Evolutionary conservation across 495 filamentous ascomycete species (phyloP), one percentile per base, ranked within the genome.

Genomic region (Physcia stellaris): DNA sequence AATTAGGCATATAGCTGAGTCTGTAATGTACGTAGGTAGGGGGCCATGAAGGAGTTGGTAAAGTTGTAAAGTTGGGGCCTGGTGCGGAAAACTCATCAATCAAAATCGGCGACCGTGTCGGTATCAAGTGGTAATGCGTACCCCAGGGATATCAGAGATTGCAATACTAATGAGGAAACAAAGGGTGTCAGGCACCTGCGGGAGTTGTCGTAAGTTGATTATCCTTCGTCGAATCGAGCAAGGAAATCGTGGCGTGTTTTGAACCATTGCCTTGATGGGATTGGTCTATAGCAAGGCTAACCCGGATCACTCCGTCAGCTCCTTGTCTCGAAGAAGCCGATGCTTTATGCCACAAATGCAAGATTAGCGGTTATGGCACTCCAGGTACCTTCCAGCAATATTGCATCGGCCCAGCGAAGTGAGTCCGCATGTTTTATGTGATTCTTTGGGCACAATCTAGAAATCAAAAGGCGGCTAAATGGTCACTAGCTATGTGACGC

Each of bases 371-470:
- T 24, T 67, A 62, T 42, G 58, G 56, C 32, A 60, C 45, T 20
- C 77, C 77, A 0, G 78, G 79, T 23, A 84, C 77, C 18, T 83
- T 85, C 56, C 77, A 80, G 53, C 73, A 82, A 54, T 84, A 81
- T 48, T 67, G 69, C n/a, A 41, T 79, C 2, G 69, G 67, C 0
- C 71, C 75, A 4, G 75, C 75, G 4, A 68, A 68, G n/a, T n/a
- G n/a, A n/a, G n/a, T n/a, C n/a, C n/a, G n/a, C n/a, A n/a, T n/a
- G n/a, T n/a, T 23, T 32, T 12, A 30, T 11, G 11, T 11, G 2
- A 17, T 42, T 15, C 17, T 13, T 35, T 24, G 5, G 6, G 4
- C 11, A 30, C n/a, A 16, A 11, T 7, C 22, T n/a, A n/a, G n/a
- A n/a, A n/a, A n/a, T n/a, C n/a, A n/a, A n/a, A n/a, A n/a, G n/a